phyloP scores from a whole-genome alignment of 441 rosid species.

The Gossypium gossypioides region DNA sequence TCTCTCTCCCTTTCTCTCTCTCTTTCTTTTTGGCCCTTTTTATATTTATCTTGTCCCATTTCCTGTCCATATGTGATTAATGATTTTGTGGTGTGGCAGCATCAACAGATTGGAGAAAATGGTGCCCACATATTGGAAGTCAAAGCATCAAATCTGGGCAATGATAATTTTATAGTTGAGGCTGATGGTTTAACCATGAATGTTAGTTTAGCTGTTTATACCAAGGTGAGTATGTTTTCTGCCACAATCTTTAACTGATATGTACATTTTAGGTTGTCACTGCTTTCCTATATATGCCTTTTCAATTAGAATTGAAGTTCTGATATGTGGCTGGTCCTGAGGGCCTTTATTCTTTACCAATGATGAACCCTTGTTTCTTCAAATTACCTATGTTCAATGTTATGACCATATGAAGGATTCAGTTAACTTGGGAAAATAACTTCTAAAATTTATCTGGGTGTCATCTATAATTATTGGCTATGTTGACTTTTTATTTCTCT shows the following conservation, averaged over 20 bases:
- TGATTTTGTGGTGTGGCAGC: conserved; percentile 5
- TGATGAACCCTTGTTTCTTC: background rate
- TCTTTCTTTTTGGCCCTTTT: background rate
- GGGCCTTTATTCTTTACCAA: background rate
- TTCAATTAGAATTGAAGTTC: background rate
- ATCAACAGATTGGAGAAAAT: conserved; percentile 43
- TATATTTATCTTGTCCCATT: background rate
- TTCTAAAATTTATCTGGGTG: background rate
- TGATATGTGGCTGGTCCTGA: background rate
- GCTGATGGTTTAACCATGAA: conserved; percentile 42
- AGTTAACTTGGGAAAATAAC: background rate
- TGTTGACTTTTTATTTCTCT: background rate
- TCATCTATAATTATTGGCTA: background rate
- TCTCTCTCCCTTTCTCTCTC: background rate
- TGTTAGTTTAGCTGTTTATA: conserved; percentile 50
- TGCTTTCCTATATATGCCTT: background rate
- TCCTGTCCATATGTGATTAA: background rate
- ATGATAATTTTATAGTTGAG: conserved; percentile 55
- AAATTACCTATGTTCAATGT: background rate
- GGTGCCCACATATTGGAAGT: conserved; percentile 33
- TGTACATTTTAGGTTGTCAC: background rate
- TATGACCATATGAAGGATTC: background rate
- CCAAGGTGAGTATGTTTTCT: conserved; percentile 40
- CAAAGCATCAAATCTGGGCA: conserved; percentile 39
- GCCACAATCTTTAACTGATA: background rate